A percentile compares a stretch with the other conserved stretches of the same genome.
phyloP scores from a whole-genome alignment of 305 asterid species.

The Ruellia speciosa region DNA sequence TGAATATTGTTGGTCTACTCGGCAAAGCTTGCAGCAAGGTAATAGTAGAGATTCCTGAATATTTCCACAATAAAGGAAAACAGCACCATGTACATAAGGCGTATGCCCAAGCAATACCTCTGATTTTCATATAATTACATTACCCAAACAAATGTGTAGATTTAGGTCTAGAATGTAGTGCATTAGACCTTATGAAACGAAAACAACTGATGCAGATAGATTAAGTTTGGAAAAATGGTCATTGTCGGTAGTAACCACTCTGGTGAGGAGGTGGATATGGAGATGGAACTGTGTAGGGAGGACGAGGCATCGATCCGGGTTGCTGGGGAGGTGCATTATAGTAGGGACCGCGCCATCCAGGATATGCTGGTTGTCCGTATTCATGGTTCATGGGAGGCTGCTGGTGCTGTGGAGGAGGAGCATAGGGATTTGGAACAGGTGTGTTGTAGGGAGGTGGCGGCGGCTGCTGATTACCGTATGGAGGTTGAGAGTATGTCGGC shows the following conservation, averaged over 20 bases:
- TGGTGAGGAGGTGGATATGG: constrained; percentile 71
- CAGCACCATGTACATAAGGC: constrained; percentile 17
- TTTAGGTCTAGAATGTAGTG: too few relatives aligned
- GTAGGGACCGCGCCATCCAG: constrained; percentile 90
- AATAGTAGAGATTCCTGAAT: too few relatives aligned
- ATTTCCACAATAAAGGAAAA: constrained; percentile 1
- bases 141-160: constrained; percentile 15
- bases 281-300: constrained; percentile 65
- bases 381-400: constrained; percentile 51
- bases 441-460: constrained; percentile 62
- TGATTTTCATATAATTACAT: constrained; percentile 6
- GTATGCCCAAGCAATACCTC: constrained; percentile 11
- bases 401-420: constrained; percentile 52
- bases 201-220: constrained; percentile 13
- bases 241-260: constrained; percentile 77
- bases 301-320: constrained; percentile 69
- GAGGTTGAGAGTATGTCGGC: constrained; percentile 46
- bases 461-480: constrained; percentile 53
- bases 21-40: too few relatives aligned
- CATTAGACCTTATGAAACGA: background rate
- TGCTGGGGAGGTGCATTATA: constrained; percentile 73
- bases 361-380: constrained; percentile 85
- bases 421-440: constrained; percentile 46
- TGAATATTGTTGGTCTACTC: too few relatives aligned
- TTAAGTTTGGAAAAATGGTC: constrained; percentile 5